phyloP scores from a whole-genome alignment of 2,329 filamentous ascomycete species.

The Exophiala sp. region DNA sequence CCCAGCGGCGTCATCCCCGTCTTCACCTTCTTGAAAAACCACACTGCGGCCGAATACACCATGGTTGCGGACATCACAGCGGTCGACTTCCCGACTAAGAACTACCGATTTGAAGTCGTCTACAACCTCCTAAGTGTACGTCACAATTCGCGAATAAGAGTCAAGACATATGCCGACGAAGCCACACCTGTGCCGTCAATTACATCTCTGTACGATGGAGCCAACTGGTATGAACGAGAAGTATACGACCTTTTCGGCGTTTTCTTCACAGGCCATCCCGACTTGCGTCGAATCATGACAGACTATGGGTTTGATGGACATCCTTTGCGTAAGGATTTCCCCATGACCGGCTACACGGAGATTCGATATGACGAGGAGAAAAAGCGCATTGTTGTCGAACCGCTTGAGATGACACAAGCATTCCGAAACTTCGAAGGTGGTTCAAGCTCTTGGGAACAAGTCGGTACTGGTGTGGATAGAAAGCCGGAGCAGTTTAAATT shows the following conservation, averaged over 20 bases:
- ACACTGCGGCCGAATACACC: conserved; percentile 95
- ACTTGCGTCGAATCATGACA: conserved; percentile 96
- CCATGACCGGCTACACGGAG: conserved; percentile 95
- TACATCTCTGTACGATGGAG: conserved; percentile 80
- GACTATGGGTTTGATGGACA: conserved; percentile 99
- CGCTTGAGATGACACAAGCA: conserved; percentile 92
- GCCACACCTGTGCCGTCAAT: conserved; percentile 87
- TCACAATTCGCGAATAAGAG: conserved; percentile 91
- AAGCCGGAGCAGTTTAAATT: conserved; percentile 88
- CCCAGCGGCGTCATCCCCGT: conserved; percentile 84
- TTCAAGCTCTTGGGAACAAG: conserved; percentile 62
- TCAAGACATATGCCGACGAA: conserved; percentile 99
- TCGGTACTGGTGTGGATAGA: conserved; percentile 65
- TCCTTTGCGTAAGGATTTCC: conserved; percentile 95
- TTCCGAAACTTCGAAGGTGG: conserved; percentile 98
- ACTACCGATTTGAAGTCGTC: conserved; percentile 94
- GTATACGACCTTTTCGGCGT: conserved; percentile 97
- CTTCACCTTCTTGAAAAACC: conserved; percentile 93
- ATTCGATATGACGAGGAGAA: conserved; percentile 98
- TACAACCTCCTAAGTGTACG: conserved; percentile 95
- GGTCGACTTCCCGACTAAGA: conserved; percentile 90
- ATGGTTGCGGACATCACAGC: conserved; percentile 88
- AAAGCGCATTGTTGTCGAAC: conserved; percentile 98
- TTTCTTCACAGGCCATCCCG: conserved; percentile 92
- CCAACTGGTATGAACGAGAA: conserved; percentile 98